These are phyloP conservation scores for Jatropha multifida DNA, from an alignment of 441 rosid genomes.

Conservation along the genomic window DNA sequence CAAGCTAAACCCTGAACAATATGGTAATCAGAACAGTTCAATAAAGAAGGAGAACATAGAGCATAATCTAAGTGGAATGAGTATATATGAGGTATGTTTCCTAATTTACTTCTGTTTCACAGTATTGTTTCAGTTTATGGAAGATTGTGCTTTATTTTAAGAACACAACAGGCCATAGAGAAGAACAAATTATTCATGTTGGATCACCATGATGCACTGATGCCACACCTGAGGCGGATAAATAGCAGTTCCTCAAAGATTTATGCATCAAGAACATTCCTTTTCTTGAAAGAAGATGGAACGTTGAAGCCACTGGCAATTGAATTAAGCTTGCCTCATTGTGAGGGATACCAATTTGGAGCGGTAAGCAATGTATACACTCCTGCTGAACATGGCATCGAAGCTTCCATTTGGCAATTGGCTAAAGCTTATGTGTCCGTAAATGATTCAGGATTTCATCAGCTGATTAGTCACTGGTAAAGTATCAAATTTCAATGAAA, in stretches of 20 bases:
- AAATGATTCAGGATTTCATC: conserved; percentile 74
- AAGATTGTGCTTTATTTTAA: not conserved
- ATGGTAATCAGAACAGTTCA: conserved; percentile 61
- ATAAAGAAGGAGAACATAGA: conserved; percentile 52
- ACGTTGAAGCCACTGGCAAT: conserved; percentile 62
- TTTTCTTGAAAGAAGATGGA: conserved; percentile 56
- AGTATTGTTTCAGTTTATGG: not conserved
- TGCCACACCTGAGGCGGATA: conserved; percentile 56
- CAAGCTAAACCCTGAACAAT: conserved; percentile 48
- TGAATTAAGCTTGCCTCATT: conserved; percentile 68
- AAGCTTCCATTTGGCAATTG: conserved; percentile 64
- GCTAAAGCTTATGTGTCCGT: conserved; percentile 77
- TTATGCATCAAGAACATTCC: conserved; percentile 62
- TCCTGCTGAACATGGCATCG: conserved; percentile 49
- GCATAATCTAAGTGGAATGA: conserved; percentile 47
- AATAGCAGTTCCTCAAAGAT: conserved; percentile 46
- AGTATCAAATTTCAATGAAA: not conserved
- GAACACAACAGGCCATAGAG: conserved; percentile 41
- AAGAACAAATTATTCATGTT: conserved; percentile 52
- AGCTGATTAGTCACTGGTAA: conserved; percentile 73
- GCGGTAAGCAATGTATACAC: conserved; percentile 60
- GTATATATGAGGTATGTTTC: conserved; percentile 46
- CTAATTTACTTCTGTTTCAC: not conserved
- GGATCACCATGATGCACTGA: conserved; percentile 64
- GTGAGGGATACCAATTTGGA: conserved; percentile 51